Percentiles rank a stretch among this genome's conserved stretches.
Conservation (phyloP, 192 early-diverging fungal genomes). For the Entomortierella chlamydospora region DNA sequence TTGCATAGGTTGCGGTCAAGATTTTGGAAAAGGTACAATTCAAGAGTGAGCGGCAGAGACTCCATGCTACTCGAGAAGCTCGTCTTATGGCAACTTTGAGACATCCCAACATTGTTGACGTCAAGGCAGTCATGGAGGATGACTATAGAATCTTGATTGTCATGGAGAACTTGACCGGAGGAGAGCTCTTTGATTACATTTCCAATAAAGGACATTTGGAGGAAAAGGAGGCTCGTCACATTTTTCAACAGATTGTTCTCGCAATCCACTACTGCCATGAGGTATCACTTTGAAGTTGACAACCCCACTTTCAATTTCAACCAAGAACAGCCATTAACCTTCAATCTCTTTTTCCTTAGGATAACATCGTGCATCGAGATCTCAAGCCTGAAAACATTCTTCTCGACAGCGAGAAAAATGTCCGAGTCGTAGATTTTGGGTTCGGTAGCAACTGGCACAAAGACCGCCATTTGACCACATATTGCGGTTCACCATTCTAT, state of each 20-base stretch:
- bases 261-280: conserved; percentile 66
- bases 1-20: conserved; percentile 68
- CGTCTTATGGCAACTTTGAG: conserved; percentile 58
- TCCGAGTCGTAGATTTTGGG: conserved; percentile 73
- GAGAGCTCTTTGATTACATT: conserved; percentile 70
- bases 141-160: conserved; percentile 66
- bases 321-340: neutral
- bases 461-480: conserved; percentile 69
- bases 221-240: conserved; percentile 60
- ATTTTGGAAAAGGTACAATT: conserved; percentile 66
- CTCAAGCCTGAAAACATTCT: conserved; percentile 75
- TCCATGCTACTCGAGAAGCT: conserved; percentile 62
- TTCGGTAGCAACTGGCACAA: conserved; percentile 67
- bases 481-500: conserved; percentile 74
- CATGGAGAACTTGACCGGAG: conserved; percentile 69
- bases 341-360: conserved; percentile 39
- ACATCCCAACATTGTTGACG: conserved; percentile 67
- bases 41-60: conserved; percentile 64
- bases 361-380: conserved; percentile 70
- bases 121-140: conserved; percentile 63
- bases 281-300: conserved; percentile 16
- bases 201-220: conserved; percentile 59
- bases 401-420: conserved; percentile 58
- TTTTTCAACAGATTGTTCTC: conserved; percentile 65
- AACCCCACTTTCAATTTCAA: neutral